A percentile compares a stretch with the other conserved stretches of the same genome.
phyloP scores from a whole-genome alignment of 305 asterid genomes.

The Rubia peregrina region DNA sequence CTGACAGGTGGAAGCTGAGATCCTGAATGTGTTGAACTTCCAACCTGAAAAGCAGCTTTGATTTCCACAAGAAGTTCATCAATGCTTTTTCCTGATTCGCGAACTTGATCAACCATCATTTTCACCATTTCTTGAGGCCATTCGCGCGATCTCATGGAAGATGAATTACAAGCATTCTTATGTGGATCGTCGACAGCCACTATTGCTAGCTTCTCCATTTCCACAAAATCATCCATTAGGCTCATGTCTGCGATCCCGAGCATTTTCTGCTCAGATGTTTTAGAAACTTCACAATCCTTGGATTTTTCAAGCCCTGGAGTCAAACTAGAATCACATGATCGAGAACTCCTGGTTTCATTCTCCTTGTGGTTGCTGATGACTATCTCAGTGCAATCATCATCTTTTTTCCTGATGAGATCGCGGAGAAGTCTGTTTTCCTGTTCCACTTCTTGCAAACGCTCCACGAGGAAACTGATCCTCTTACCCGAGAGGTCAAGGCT shows the following conservation, averaged over 20 bases:
- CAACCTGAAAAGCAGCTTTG: conserved; percentile 24
- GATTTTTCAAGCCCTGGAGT: conserved; percentile 19
- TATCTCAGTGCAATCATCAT: no score
- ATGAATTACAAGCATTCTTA: conserved; percentile 18
- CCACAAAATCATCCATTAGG: conserved; percentile 93
- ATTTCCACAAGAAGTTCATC: conserved; percentile 52
- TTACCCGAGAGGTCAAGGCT: conserved; percentile 25
- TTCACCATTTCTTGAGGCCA: conserved; percentile 46
- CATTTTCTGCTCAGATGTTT: conserved; percentile 30
- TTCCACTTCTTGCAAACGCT: conserved; percentile 54
- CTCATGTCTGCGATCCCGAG: conserved; percentile 69
- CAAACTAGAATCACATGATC: conserved; percentile 30
- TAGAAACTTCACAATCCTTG: conserved; percentile 17
- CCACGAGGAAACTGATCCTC: conserved; percentile 43
- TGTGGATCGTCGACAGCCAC: conserved; percentile 52
- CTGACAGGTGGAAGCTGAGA: conserved; percentile 34
- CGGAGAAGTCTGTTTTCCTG: conserved; percentile 51
- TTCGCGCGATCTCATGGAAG: conserved; percentile 19
- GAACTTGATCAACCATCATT: conserved; percentile 36
- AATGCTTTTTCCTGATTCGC: conserved; percentile 33
- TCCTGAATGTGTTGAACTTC: conserved; percentile 14
- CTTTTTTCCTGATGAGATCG: conserved; percentile 43
- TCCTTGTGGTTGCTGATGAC: conserved; percentile 21
- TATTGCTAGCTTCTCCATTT: conserved; percentile 89
- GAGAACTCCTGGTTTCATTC: conserved; percentile 20